phyloP scores from a whole-genome alignment of 2,329 filamentous ascomycete genomes.

The Plectosphaerella sp. region DNA sequence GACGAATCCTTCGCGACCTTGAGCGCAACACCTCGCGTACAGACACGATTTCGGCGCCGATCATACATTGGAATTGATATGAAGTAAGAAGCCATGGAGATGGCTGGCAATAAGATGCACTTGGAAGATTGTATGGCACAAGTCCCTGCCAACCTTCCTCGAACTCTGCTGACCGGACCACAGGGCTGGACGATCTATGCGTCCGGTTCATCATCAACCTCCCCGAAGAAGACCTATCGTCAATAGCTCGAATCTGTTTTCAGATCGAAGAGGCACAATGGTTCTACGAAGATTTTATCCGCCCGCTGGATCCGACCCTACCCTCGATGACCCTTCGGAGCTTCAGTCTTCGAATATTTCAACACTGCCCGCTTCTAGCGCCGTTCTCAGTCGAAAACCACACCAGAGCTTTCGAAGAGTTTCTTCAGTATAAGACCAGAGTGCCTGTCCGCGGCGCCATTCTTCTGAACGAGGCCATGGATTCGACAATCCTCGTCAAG shows the following conservation, averaged over 20 bases:
- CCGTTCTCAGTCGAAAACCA: conserved; percentile 75
- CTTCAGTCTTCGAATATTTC: conserved; percentile 88
- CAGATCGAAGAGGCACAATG: conserved; percentile 99
- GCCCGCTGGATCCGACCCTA: conserved; percentile 77
- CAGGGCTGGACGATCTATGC: conserved; percentile 95
- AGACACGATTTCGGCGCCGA: too few relatives aligned
- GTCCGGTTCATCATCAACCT: conserved; percentile 98
- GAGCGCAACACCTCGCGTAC: too few relatives aligned
- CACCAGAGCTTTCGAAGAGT: conserved; percentile 81
- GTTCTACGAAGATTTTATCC: conserved; percentile 99
- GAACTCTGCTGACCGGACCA: conserved; percentile 8
- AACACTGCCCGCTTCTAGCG: conserved; percentile 86
- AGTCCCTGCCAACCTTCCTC: neutral
- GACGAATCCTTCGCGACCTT: too few relatives aligned
- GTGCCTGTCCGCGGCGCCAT: conserved; percentile 94
- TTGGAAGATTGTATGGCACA: conserved; percentile 75
- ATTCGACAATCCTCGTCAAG: conserved; percentile 87
- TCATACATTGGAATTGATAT: conserved; percentile 9
- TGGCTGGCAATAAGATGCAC: conserved; percentile 76
- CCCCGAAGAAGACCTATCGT: conserved; percentile 82
- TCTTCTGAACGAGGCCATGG: conserved; percentile 90
- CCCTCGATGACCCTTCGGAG: conserved; percentile 80
- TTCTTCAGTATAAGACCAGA: conserved; percentile 88
- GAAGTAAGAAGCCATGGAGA: conserved; percentile 40
- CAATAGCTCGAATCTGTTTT: conserved; percentile 92